Evolutionary conservation across 2,329 filamentous ascomycete species (phyloP), one percentile per base, ranked within the genome.

Genomic region (Atkinsonella hypoxylon): DNA sequence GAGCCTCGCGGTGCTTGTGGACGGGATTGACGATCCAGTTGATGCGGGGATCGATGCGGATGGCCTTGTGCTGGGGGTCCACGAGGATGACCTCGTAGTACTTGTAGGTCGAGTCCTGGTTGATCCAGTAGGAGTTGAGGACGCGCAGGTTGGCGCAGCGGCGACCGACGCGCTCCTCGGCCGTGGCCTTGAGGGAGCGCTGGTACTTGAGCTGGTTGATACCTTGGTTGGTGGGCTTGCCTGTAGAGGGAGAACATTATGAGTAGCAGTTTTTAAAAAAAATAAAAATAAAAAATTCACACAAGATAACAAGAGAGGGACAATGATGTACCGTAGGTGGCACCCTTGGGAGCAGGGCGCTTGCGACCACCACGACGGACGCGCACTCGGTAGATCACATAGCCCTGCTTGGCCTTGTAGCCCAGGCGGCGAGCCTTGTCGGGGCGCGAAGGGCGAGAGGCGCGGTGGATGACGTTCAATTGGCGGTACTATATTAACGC

Each of bases 401-500:
- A 98, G 76, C 93, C 93, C 81, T 98, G 93, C 89, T 98, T 98
- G 81, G 94, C 93, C 88, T 98, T 98, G 89, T 98, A 98, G 68
- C 93, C 93, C 66, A 98, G 88, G 76, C 94, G 93, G 78, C 93
- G 93, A 71, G 94, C 93, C 88, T 98, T 98, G 81, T 98, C 94
- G 70, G 93, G 93, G 74, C 93, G 93, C 68, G 90, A 95, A 65
- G 93, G 93, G 68, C 91, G 90, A 68, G 89, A 94, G 71, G 93
- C 93, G 74, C 93, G 91, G 85, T 98, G 93, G 80, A 97, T 93
- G 76, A 96, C 90, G 79, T 97, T 95, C 79, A 97, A 81, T 82
- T 97, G 91, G 81, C 91, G 90, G 76, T 95, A 89, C 91, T 96
- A 93, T 91, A 90, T 91, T 77, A 15, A 93, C 93, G 89, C 87